Evolutionary conservation across 2,329 filamentous ascomycete genomes (phyloP).

Genomic region (Nemania sp.): DNA sequence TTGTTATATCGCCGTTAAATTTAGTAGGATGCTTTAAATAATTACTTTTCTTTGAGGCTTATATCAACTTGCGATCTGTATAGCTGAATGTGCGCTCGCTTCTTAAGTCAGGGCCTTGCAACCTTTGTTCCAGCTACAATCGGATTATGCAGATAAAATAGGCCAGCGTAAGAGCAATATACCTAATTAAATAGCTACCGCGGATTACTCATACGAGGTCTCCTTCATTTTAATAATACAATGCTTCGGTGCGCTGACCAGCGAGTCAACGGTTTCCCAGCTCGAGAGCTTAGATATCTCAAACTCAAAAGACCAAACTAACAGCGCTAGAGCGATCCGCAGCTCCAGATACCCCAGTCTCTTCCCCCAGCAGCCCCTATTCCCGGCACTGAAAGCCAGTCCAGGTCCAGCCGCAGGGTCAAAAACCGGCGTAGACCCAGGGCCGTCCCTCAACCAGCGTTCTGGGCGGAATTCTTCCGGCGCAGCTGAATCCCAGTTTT

Average conservation of each 20-base stretch:
- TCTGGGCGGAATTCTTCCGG: not conserved
- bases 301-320: not conserved
- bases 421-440: not conserved
- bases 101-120: no score
- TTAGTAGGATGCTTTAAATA: no score
- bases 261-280: not conserved
- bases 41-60: no score
- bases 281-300: not conserved
- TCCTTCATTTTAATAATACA: not conserved
- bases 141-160: no score
- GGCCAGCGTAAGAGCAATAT: no score
- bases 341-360: not conserved
- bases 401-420: not conserved
- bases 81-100: no score
- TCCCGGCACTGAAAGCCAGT: not conserved
- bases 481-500: not conserved
- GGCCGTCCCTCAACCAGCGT: not conserved
- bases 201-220: not conserved
- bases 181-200: not conserved
- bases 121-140: no score
- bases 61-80: no score
- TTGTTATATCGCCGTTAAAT: no score
- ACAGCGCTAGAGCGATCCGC: not conserved
- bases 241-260: not conserved
- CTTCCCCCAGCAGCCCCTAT: conserved; percentile 2